Conservation (phyloP, 371 early-diverging fungal species). For the Mucor racemosus region DNA sequence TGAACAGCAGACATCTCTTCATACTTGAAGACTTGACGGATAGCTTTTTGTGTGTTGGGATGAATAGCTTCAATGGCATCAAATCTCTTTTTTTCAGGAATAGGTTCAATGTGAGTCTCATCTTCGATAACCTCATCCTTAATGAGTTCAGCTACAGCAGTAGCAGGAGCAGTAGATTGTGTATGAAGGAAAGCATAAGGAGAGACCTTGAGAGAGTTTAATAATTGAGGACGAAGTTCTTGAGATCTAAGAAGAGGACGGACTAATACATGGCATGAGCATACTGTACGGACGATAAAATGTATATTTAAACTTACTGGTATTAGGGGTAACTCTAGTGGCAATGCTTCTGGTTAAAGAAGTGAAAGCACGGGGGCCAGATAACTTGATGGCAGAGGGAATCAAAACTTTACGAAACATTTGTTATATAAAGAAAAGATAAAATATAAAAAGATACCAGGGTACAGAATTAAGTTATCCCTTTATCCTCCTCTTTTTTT, state of each 20-base stretch:
- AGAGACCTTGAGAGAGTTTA: conserved; percentile 26
- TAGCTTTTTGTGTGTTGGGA: conserved; percentile 65
- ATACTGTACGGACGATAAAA: background rate
- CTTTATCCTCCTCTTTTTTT: background rate
- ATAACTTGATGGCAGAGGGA: conserved; percentile 15
- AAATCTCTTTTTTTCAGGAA: conserved; percentile 49
- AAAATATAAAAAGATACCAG: conserved; percentile 3
- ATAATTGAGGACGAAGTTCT: conserved; percentile 9
- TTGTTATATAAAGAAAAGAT: background rate
- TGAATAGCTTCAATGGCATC: conserved; percentile 55
- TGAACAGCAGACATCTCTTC: conserved; percentile 84
- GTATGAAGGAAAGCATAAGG: conserved; percentile 35
- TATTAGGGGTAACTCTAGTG: conserved; percentile 1
- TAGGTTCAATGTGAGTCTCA: conserved; percentile 10
- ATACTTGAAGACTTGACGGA: conserved; percentile 73
- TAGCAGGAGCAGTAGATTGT: conserved; percentile 9
- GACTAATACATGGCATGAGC: background rate
- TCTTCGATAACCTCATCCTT: conserved; percentile 9
- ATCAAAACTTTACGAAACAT: conserved; percentile 23
- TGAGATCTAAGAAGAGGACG: conserved; percentile 11
- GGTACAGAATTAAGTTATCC: background rate
- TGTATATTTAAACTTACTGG: background rate
- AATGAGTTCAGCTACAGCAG: conserved; percentile 15
- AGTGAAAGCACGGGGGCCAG: conserved; percentile 8
- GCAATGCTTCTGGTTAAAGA: conserved; percentile 9